These are phyloP conservation scores for Phytophthora melonis DNA, from an alignment of 352 stramenopile genomes.

Conservation along the genomic window DNA sequence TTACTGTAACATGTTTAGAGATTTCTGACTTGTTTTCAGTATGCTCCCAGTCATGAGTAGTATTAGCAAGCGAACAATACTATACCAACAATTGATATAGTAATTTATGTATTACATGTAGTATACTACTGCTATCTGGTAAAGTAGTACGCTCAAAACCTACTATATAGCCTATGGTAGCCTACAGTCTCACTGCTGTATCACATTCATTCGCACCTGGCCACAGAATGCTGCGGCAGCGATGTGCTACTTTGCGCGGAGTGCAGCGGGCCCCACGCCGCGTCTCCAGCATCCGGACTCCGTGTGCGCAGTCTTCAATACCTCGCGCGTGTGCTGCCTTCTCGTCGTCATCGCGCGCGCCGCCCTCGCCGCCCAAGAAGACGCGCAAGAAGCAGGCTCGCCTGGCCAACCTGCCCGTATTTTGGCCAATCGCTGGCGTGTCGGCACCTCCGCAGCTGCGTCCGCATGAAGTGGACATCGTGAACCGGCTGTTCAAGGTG, in stretches of 20 bases:
- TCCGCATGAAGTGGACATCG: conserved; percentile 69
- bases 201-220: neutral
- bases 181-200: no score
- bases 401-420: conserved; percentile 50
- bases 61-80: no score
- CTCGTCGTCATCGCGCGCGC: conserved; percentile 11
- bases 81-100: no score
- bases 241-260: neutral
- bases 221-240: conserved; percentile 10
- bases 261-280: neutral
- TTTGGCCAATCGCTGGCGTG: conserved; percentile 71
- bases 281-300: no score
- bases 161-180: neutral
- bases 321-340: neutral
- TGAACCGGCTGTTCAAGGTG: conserved; percentile 68
- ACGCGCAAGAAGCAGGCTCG: conserved; percentile 69
- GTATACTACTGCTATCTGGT: neutral
- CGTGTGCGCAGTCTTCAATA: neutral
- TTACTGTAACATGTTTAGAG: no score
- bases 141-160: neutral
- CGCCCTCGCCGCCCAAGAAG: conserved; percentile 24
- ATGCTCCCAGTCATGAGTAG: no score
- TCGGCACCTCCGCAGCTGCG: conserved; percentile 56
- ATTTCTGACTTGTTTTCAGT: no score
- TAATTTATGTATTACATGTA: neutral